A percentile compares a stretch with the other conserved stretches of the same genome.
phyloP scores from a whole-genome alignment of 2,329 filamentous ascomycete species.

The Orbilia blumenaviensis region DNA sequence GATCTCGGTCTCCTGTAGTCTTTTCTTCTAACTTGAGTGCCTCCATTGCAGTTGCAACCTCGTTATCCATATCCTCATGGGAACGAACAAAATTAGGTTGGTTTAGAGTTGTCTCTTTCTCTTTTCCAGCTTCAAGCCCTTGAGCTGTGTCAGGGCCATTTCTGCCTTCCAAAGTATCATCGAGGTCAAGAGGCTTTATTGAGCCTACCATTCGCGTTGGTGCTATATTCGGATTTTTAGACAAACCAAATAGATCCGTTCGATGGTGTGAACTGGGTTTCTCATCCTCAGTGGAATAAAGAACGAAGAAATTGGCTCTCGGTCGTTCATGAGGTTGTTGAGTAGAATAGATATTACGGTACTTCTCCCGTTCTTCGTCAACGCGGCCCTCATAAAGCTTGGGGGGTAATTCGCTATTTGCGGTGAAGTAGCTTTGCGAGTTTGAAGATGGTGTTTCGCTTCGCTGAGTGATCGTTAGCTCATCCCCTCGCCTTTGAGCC shows the following conservation, averaged over 20 bases:
- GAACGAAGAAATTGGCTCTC: conserved; percentile 18
- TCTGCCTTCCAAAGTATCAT: background rate
- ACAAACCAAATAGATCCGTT: background rate
- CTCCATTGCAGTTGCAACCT: conserved; percentile 14
- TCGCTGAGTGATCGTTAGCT: conserved; percentile 19
- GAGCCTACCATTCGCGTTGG: background rate
- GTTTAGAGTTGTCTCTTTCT: conserved; percentile 1
- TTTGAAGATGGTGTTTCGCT: background rate
- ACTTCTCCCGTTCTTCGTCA: background rate
- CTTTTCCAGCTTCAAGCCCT: background rate
- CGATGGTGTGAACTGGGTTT: conserved; percentile 29
- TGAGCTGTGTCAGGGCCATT: background rate
- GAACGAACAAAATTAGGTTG: background rate
- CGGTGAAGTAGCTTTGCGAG: background rate
- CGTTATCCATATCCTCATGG: background rate
- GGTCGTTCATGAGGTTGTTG: background rate
- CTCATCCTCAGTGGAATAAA: conserved; percentile 39
- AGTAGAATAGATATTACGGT: background rate
- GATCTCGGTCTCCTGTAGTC: background rate
- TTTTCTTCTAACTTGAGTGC: background rate
- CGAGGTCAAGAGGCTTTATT: background rate
- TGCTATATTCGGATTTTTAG: background rate
- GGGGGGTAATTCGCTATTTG: background rate
- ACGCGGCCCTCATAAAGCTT: background rate
- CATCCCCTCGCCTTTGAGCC: conserved; percentile 16